Evolutionary conservation across 75 land plant species (phyloP), one percentile per base, ranked within the genome.

Genomic region (Gnetum montanum): DNA sequence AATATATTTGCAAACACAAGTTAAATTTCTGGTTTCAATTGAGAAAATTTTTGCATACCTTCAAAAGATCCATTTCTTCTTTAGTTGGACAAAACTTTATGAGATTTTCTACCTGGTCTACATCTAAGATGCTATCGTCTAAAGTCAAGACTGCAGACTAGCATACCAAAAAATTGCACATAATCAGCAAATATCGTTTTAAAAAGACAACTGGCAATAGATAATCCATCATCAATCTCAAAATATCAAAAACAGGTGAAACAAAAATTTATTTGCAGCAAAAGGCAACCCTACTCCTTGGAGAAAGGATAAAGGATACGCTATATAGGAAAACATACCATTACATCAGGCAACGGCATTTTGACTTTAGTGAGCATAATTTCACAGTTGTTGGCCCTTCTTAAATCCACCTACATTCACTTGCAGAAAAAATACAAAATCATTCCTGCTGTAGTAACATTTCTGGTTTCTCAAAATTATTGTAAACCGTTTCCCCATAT

Each of bases 281-380:
- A 22, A 33, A 33, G 37, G 12, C 8, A 33, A n/a, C n/a, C 34
- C 37, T 31, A 25, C 37, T n/a, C n/a, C n/a, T n/a, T 53, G 34
- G 22, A 53, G 35, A 11, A 19, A 33, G 19, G 19, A n/a, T n/a
- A n/a, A n/a, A n/a, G n/a, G n/a, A n/a, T n/a, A n/a, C n/a, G n/a
- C n/a, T n/a, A n/a, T n/a, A n/a, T n/a, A n/a, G n/a, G n/a, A 13
- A 19, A 56, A 38, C 63, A 62, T 78, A 94, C 98, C 83, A 80
- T 65, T 62, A 94, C 73, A 63, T 86, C 98, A 46, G 91, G 66
- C 67, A 90, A 59, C 29, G 98, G 96, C 57, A 94, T 76, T 63
- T 94, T 94, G 16, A 94, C 88, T 58, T 90, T 89, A 36, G 96
- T 67, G 13, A 94, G 88, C 98, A 94, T 85, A 31, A 94, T 94